Base-by-base conservation (phyloP, 2,329 filamentous ascomycete genomes). In the Trichophyton schoenleinii region DNA sequence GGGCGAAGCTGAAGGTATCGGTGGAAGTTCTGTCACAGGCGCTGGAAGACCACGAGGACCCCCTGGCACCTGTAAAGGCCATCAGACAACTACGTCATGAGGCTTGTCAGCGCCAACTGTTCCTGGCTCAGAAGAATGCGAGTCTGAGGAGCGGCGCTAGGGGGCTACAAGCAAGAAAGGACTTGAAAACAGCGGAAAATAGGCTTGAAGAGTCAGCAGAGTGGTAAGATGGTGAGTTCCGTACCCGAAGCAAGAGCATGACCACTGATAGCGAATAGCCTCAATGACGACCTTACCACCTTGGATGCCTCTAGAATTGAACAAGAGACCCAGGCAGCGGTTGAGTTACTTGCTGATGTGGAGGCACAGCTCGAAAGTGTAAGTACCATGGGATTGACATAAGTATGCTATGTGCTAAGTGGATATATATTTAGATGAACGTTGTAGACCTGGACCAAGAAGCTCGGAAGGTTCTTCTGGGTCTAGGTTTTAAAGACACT, bases 161-260 rank as follows among this genome's bases (percentile, higher is more conserved):
- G 48, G 90, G 90, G 0, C 76, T 87, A 79, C 81, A 87, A 63
- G 89, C 89, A 0, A 79, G 89, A n/a, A 92, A 94, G 67, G 82
- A 85, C 0, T 73, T 94, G 18, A 83, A 84, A 58, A 81, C 81
- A 3, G 81, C 85, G 31, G 89, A 95, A 68, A 85, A 84, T 64
- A 80, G 81, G 15, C 78, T 89, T 1, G 79, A 82, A 9, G 80
- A 83, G 53, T 86, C 83, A 0, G 73, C 78, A 44, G 71, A 71
- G 8, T 59, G 78, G 82, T 86, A 42, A 69, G 78, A 66, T 58
- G 6, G 9, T 25, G 4, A 6, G 1, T 22, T 31, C 6, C 28
- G 6, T 46, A 6, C 18, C 11, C 11, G 22, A 9, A 15, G 13
- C 6, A 41, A 28, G 20, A 42, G 57, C 31, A 62, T 15, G 2